Conservation (phyloP, 2,329 filamentous ascomycete genomes). For the Volutella citrinella region DNA sequence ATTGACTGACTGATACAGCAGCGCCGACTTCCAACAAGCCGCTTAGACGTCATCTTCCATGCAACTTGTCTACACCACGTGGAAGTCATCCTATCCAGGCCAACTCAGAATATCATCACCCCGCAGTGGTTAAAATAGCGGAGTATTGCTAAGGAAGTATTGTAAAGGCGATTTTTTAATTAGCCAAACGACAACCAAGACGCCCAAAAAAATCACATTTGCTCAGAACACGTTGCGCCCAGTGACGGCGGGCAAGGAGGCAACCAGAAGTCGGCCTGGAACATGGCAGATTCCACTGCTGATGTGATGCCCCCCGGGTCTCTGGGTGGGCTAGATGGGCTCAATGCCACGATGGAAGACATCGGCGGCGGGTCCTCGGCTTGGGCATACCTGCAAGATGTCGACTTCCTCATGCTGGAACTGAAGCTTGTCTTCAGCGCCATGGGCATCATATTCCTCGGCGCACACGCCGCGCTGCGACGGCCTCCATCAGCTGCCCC, state of each 20-base stretch:
- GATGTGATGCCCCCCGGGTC: slow-evolving; percentile 5
- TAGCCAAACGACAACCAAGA: too few relatives aligned
- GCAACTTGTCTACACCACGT: too few relatives aligned
- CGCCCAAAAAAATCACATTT: too few relatives aligned
- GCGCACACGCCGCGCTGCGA: slow-evolving; percentile 79
- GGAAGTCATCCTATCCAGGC: too few relatives aligned
- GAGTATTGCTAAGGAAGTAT: too few relatives aligned
- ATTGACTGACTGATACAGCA: too few relatives aligned
- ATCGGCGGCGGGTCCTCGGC: slow-evolving; percentile 21
- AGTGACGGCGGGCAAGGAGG: slow-evolving; percentile 2
- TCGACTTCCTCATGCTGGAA: slow-evolving; percentile 44
- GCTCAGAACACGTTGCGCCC: slow-evolving; percentile 22
- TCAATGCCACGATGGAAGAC: slow-evolving; percentile 27
- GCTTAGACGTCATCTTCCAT: too few relatives aligned
- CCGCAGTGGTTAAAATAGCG: too few relatives aligned
- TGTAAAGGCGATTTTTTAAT: too few relatives aligned
- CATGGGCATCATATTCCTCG: slow-evolving; percentile 78
- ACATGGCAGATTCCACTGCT: slow-evolving; percentile 25
- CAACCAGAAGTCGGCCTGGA: slow-evolving; percentile 3
- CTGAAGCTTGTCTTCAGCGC: slow-evolving; percentile 59
- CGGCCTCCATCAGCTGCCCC: slow-evolving; percentile 76
- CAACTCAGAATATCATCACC: too few relatives aligned
- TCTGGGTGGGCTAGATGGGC: too few relatives aligned
- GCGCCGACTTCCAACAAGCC: too few relatives aligned
- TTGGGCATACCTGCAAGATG: slow-evolving; percentile 30